phyloP scores from a whole-genome alignment of 1,284 basidiomycete genomes.

The Lentinus polychrous region DNA sequence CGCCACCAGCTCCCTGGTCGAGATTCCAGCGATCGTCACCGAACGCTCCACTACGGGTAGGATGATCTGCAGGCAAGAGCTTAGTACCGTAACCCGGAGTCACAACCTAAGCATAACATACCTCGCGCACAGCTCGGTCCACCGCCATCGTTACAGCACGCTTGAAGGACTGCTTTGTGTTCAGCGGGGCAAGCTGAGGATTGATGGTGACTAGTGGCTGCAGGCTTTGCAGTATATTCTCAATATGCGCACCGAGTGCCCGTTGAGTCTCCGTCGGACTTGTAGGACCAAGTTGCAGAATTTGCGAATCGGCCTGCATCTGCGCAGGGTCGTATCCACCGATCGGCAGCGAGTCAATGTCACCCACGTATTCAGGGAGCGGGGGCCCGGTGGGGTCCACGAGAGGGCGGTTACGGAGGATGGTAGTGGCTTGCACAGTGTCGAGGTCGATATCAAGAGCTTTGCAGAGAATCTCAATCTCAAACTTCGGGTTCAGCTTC shows the following conservation, averaged over 20 bases:
- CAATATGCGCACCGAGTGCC: conserved; percentile 63
- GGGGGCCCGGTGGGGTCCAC: conserved; percentile 47
- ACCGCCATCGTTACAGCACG: conserved; percentile 89
- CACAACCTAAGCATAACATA: conserved; percentile 25
- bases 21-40: conserved; percentile 99
- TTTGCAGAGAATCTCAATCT: conserved; percentile 97
- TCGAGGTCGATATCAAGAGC: conserved; percentile 86
- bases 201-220: conserved; percentile 77
- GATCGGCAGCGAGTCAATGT: conserved; percentile 67
- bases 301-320: conserved; percentile 46
- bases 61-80: conserved; percentile 60
- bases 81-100: no score
- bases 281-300: conserved; percentile 41
- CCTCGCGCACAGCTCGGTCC: conserved; percentile 92
- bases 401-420: conserved; percentile 68
- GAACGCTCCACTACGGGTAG: conserved; percentile 96
- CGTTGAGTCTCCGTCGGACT: conserved; percentile 54
- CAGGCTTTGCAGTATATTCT: conserved; percentile 72
- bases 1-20: conserved; percentile 89
- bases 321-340: conserved; percentile 53
- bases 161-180: conserved; percentile 82
- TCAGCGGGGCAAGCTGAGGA: conserved; percentile 64
- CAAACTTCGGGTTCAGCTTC: conserved; percentile 96
- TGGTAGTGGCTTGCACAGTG: conserved; percentile 77
- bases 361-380: conserved; percentile 64